Base-by-base conservation (phyloP, 2,329 filamentous ascomycete species). In the Talaromyces sp. region DNA sequence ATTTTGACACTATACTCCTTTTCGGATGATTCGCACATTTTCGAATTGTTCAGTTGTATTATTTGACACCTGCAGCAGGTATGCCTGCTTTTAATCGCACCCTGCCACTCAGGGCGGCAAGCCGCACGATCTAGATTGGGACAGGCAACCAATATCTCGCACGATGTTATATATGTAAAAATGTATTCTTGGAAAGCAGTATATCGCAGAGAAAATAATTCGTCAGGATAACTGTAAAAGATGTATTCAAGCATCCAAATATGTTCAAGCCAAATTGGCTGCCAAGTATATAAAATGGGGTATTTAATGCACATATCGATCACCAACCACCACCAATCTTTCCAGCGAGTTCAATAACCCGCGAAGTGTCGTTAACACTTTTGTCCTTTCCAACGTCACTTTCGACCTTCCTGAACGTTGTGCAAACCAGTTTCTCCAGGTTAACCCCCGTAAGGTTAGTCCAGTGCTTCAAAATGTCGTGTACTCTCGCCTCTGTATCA, bases 281-380 rank as follows among this genome's bases (percentile, higher is more conserved):
- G 43, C 19, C 48, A 29, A 29, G 48, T 52, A 58, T 51, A 27
- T 48, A 43, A 27, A 38, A 59, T 32, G 38, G 56, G 60, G 60
- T 59, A 62, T 59, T 31, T 56, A 62, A 62, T 58, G 58, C 54
- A 54, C 56, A 58, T 62, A 19, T 38, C 19, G 29, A 62, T 76
- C 82, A 97, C 94, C 94, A 99, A 26, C 94, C 94, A 57, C 94
- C 94, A 57, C 92, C 94, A 67, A 92, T 90, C 75, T 92, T 94
- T 59, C 91, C 88, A 53, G 93, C 93, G 69, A 99, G 81, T 70
- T 94, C 91, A 61, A 92, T 89, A 46, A 96, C 92, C 62, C 88
- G 85, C 70, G 95, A 89, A 50, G 90, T 88, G 71, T 92, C 89
- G 62, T 81, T 81, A 80, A 72, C 67, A 7, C 64, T 68, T 65